Evolutionary conservation across 495 filamentous ascomycete genomes (phyloP), one percentile per base, ranked within the genome.

Genomic region (Aspergillus sclerotioniger): DNA sequence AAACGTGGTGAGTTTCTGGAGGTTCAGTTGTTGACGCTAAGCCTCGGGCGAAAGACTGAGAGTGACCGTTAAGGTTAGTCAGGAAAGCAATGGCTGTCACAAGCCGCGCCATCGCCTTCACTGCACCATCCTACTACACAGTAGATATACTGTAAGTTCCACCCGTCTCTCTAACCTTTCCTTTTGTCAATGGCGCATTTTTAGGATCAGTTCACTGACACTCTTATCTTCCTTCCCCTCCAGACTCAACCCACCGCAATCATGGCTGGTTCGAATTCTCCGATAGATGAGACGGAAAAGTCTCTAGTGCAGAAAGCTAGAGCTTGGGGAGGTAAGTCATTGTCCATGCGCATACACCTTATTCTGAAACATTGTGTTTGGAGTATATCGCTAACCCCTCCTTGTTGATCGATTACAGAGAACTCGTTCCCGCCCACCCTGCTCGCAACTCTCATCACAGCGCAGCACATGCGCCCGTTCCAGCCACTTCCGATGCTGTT

Each of bases 401-500:
- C 19, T 28, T 45, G 1, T 8, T 25, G 8, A 45, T 19, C 25
- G 31, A 43, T 37, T 12, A 43, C 49, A 96, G 92, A 89, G 76
- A 88, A 88, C 59, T 81, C 92, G 32, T 76, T 96, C 29, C 88
- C 92, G 13, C 85, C 92, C 7, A 88, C 86, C 31, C 75, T 88
- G 16, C 87, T 93, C 45, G 90, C 90, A 43, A 87, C 90, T 10
- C 83, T 96, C 49, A 85, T 95, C 58, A 82, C 86, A 6, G 84
- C 90, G 19, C 88, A 92, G 60, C 85, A 92, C 73, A 73, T 80
- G 54, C 89, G 88, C 7, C 92, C 92, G 7, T 82, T 88, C 67
- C 88, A 89, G 64, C 62, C 79, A 12, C 76, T 94, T 1, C 90
- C 91, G 2, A 84, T 95, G 79, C 75, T 90, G 62, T 90, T 96